Evolutionary conservation across 345 rosid species (phyloP).

Genomic region (Eucalyptus virginea): DNA sequence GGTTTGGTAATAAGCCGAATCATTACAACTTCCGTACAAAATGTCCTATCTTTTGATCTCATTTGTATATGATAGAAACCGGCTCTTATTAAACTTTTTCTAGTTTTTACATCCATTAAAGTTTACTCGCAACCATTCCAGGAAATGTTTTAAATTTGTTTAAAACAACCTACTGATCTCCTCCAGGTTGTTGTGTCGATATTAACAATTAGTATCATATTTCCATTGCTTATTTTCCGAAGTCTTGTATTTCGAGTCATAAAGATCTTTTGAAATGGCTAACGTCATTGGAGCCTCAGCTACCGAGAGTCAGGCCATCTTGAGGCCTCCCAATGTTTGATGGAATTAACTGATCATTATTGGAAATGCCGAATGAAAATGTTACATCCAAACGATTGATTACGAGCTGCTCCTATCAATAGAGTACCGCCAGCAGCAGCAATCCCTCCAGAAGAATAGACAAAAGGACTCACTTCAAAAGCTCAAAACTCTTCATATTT

Average conservation of each 20-base stretch:
- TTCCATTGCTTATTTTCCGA: not conserved
- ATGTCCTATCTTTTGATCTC: not conserved
- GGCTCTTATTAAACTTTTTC: not conserved
- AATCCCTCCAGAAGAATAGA: not conserved
- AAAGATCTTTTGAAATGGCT: not conserved
- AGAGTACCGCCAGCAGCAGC: not conserved
- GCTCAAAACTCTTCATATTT: not conserved
- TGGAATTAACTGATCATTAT: not conserved
- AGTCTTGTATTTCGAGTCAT: no score
- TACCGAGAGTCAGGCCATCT: not conserved
- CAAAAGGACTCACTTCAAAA: not conserved
- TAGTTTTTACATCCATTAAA: no score
- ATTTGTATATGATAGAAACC: no score
- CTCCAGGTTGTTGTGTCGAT: not conserved
- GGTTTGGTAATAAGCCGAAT: no score
- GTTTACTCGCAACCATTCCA: not conserved
- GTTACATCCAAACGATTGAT: not conserved
- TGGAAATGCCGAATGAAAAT: not conserved
- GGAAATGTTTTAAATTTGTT: no score
- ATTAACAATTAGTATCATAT: no score
- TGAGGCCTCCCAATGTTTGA: not conserved
- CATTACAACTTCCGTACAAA: not conserved
- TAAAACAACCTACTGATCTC: not conserved
- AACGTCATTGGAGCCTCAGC: not conserved
- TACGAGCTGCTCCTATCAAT: not conserved